A percentile compares a stretch with the other conserved stretches of the same genome.
phyloP scores from a whole-genome alignment of 2,329 filamentous ascomycete genomes.

The Fusarium metavorans region DNA sequence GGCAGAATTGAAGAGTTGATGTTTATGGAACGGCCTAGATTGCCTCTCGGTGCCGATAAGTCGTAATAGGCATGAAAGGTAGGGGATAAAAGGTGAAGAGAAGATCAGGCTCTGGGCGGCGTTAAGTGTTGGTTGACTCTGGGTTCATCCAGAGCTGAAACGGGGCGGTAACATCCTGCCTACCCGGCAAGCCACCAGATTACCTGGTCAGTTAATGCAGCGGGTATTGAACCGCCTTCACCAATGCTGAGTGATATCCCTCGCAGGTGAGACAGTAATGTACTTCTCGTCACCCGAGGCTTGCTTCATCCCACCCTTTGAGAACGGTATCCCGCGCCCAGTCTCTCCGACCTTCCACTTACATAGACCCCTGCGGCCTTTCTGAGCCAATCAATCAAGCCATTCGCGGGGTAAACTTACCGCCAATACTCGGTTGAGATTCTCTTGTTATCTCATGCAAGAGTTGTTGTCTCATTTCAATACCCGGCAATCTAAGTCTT shows the following conservation, averaged over 20 bases:
- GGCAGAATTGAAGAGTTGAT: not conserved
- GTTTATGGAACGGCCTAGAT: not conserved
- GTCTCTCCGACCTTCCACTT: not conserved
- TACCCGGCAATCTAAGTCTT: not conserved
- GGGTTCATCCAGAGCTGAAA: not conserved
- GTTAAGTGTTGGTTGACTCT: not conserved
- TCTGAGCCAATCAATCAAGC: not conserved
- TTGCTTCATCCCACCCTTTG: not conserved
- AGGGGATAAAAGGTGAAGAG: not conserved
- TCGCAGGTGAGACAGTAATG: not conserved
- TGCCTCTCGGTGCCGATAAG: not conserved
- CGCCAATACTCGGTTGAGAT: not conserved
- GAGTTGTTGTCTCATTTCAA: not conserved
- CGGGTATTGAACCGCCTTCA: not conserved
- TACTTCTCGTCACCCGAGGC: not conserved
- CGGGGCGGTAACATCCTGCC: not conserved
- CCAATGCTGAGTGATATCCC: not conserved
- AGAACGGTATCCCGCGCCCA: not conserved
- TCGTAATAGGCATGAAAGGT: not conserved
- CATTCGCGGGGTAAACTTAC: not conserved
- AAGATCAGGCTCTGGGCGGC: not conserved
- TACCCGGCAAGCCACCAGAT: not conserved
- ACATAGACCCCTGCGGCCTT: not conserved
- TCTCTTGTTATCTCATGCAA: not conserved
- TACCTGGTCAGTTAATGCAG: not conserved